A percentile compares a stretch with the other conserved stretches of the same genome.
These are phyloP conservation scores for Echria macrotheca DNA, from an alignment of 495 filamentous ascomycete genomes.

Conservation along the genomic window DNA sequence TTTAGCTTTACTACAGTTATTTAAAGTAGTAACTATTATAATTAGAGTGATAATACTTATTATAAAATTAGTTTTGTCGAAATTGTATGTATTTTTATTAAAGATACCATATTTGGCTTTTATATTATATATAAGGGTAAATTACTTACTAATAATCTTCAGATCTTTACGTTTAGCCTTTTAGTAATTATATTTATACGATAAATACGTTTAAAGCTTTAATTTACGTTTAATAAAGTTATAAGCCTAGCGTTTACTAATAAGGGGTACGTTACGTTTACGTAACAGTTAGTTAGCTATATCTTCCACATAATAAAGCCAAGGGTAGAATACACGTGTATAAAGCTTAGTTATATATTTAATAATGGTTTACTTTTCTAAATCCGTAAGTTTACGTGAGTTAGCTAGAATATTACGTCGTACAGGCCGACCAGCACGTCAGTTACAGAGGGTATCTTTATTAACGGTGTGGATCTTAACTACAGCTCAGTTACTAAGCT, in stretches of 20 bases:
- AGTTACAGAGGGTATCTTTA: not conserved
- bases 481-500: too few relatives aligned
- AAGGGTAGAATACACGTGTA: not conserved
- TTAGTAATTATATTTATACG: not conserved
- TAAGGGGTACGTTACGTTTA: not conserved
- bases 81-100: not conserved
- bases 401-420: slow-evolving; percentile 1
- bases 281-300: not conserved
- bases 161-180: slow-evolving; percentile 4
- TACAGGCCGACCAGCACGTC: not conserved
- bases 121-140: not conserved
- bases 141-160: slow-evolving; percentile 1
- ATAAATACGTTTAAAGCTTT: not conserved
- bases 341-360: not conserved
- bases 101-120: not conserved
- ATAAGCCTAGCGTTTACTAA: not conserved
- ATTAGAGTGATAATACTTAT: too few relatives aligned
- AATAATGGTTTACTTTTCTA: not conserved
- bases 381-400: not conserved
- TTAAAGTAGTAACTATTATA: too few relatives aligned
- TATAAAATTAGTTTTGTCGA: too few relatives aligned
- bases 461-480: too few relatives aligned
- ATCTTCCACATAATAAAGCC: slow-evolving; percentile 1
- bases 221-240: not conserved
- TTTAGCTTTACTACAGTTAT: too few relatives aligned